phyloP scores from a whole-genome alignment of 352 stramenopile genomes.

The Pythium rishiriense region DNA sequence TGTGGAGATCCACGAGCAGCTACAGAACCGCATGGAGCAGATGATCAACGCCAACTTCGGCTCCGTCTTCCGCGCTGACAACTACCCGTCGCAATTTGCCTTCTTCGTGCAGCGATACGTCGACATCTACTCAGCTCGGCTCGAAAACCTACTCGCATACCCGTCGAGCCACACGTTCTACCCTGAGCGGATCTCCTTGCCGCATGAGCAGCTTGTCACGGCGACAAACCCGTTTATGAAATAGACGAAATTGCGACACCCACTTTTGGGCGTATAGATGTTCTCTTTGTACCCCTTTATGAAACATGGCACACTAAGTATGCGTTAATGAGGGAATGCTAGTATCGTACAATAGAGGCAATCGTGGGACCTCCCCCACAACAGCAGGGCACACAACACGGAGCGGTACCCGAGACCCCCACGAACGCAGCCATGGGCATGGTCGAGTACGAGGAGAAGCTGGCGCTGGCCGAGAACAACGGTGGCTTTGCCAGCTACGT shows the following conservation, averaged over 20 bases:
- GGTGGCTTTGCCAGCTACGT: constrained; percentile 31
- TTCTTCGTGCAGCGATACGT: constrained; percentile 88
- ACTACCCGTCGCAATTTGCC: constrained; percentile 84
- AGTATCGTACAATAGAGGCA: constrained; percentile 14
- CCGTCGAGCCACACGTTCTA: constrained; percentile 87
- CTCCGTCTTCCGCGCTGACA: constrained; percentile 83
- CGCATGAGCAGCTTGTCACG: constrained; percentile 45
- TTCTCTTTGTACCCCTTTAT: not conserved
- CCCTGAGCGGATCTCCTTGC: constrained; percentile 62
- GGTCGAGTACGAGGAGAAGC: constrained; percentile 34
- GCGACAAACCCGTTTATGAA: constrained; percentile 15
- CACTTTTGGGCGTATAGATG: not conserved
- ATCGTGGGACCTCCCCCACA: constrained; percentile 1
- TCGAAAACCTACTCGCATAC: constrained; percentile 85
- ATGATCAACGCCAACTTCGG: constrained; percentile 88
- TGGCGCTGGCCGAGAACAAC: constrained; percentile 30
- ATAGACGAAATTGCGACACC: not conserved
- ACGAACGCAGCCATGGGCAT: constrained; percentile 31
- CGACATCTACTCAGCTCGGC: constrained; percentile 85
- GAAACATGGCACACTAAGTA: not conserved
- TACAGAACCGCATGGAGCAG: constrained; percentile 72
- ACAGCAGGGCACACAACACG: constrained; percentile 1
- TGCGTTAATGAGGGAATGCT: not conserved
- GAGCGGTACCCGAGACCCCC: constrained; percentile 1
- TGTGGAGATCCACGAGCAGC: constrained; percentile 55